These are phyloP conservation scores for Neurospora sp. DNA, from an alignment of 495 filamentous ascomycete species.

Conservation along the genomic window DNA sequence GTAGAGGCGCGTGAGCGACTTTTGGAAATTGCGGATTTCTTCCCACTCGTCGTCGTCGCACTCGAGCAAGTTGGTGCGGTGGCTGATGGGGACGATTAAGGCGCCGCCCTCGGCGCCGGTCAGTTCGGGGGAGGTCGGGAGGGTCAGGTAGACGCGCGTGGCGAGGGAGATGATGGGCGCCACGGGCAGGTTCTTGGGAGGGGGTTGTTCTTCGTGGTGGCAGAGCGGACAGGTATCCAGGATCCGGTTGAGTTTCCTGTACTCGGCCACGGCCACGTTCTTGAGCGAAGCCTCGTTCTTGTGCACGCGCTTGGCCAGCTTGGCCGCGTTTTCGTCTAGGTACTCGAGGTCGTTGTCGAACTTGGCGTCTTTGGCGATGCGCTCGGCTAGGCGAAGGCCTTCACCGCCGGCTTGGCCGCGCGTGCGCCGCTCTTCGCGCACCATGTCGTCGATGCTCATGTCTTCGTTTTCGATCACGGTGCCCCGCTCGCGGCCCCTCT, in stretches of 20 bases:
- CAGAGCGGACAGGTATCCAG: constrained; percentile 86
- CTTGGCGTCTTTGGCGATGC: constrained; percentile 84
- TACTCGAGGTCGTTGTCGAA: constrained; percentile 94
- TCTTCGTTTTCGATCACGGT: constrained; percentile 83
- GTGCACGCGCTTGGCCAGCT: constrained; percentile 80
- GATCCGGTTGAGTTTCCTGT: constrained; percentile 81
- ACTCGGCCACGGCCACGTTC: constrained; percentile 78
- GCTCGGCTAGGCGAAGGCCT: constrained; percentile 71
- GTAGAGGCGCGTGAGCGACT: constrained; percentile 85
- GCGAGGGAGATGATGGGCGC: constrained; percentile 85
- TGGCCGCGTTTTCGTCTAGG: constrained; percentile 90
- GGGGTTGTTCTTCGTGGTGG: constrained; percentile 79
- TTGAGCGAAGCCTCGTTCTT: constrained; percentile 83
- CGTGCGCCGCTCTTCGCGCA: constrained; percentile 80
- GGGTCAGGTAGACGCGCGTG: constrained; percentile 77
- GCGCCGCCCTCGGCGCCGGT: constrained; percentile 59
- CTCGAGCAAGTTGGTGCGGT: constrained; percentile 82
- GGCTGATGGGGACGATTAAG: constrained; percentile 81
- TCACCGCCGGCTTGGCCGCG: constrained; percentile 72
- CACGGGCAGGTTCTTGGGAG: constrained; percentile 50
- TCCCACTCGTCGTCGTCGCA: constrained; percentile 99
- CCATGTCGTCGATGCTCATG: constrained; percentile 94
- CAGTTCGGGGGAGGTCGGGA: constrained; percentile 85
- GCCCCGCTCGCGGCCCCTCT: constrained; percentile 70
- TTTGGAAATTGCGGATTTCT: constrained; percentile 99